Evolutionary conservation across 352 stramenopile genomes (phyloP).

Genomic region (Pilasporangium apinafurcum): DNA sequence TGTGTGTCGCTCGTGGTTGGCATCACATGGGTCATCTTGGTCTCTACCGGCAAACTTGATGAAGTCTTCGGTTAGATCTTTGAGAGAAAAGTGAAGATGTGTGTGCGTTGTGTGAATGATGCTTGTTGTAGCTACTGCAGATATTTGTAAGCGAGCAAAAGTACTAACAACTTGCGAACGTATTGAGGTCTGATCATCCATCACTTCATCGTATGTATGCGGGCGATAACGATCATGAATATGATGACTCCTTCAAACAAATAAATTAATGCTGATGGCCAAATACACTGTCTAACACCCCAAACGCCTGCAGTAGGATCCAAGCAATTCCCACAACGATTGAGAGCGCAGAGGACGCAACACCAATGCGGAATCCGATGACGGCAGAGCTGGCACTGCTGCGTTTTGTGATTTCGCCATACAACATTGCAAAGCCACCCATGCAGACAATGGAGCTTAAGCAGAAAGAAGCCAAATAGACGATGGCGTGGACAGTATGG

Average conservation of each 20-base stretch:
- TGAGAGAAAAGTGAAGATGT: neutral
- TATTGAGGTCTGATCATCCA: no score
- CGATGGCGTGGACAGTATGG: conserved; percentile 22
- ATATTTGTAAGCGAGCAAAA: no score
- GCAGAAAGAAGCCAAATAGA: conserved; percentile 88
- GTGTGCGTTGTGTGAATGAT: neutral
- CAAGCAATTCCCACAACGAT: conserved; percentile 58
- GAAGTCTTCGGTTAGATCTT: conserved; percentile 48
- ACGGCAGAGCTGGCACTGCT: neutral
- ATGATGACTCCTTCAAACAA: no score
- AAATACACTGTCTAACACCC: conserved; percentile 61
- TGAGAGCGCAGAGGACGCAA: conserved; percentile 48
- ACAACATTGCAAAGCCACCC: conserved; percentile 78
- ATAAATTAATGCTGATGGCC: conserved; percentile 15
- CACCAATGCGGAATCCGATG: conserved; percentile 36
- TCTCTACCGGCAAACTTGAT: conserved; percentile 59
- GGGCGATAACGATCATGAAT: no score
- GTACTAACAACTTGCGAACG: no score
- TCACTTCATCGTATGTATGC: no score
- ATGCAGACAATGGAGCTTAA: conserved; percentile 82
- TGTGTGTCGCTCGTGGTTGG: conserved; percentile 60
- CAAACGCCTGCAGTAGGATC: conserved; percentile 59
- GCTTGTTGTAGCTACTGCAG: no score
- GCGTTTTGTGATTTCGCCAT: conserved; percentile 57
- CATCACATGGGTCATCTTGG: conserved; percentile 63